Conservation (phyloP, 2,329 filamentous ascomycete species). For the Clonostachys sp. region DNA sequence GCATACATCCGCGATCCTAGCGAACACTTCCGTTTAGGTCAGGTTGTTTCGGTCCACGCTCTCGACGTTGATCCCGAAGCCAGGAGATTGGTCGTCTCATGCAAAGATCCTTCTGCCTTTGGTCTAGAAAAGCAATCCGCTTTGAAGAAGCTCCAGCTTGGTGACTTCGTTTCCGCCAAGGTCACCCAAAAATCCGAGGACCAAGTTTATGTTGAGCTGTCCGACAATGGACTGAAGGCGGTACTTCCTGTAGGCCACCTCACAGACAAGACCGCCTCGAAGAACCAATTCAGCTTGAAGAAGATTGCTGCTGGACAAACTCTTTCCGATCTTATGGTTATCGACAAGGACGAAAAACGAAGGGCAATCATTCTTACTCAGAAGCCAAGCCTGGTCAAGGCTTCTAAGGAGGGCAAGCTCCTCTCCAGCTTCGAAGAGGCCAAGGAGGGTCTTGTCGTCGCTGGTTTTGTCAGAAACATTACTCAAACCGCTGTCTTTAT, state of each 20-base stretch:
- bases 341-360: slow-evolving; percentile 80
- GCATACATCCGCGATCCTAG: slow-evolving; percentile 86
- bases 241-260: slow-evolving; percentile 74
- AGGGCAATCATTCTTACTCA: slow-evolving; percentile 73
- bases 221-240: slow-evolving; percentile 70
- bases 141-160: slow-evolving; percentile 68
- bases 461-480: slow-evolving; percentile 83
- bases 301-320: slow-evolving; percentile 82
- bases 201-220: slow-evolving; percentile 72
- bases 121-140: slow-evolving; percentile 71
- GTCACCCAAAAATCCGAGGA: slow-evolving; percentile 79
- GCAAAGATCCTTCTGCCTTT: slow-evolving; percentile 81
- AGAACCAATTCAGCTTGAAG: slow-evolving; percentile 72
- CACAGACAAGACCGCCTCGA: slow-evolving; percentile 76
- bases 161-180: slow-evolving; percentile 70
- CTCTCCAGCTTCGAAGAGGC: slow-evolving; percentile 69
- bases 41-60: slow-evolving; percentile 89
- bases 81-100: slow-evolving; percentile 78
- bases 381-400: slow-evolving; percentile 78
- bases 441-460: slow-evolving; percentile 61
- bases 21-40: slow-evolving; percentile 84
- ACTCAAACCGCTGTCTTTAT: slow-evolving; percentile 79
- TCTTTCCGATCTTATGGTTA: slow-evolving; percentile 73
- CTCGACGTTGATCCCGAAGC: slow-evolving; percentile 70
- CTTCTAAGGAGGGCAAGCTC: slow-evolving; percentile 66